Evolutionary conservation across 352 stramenopile genomes (phyloP).

Genomic region (Phytophthora agathidicida): DNA sequence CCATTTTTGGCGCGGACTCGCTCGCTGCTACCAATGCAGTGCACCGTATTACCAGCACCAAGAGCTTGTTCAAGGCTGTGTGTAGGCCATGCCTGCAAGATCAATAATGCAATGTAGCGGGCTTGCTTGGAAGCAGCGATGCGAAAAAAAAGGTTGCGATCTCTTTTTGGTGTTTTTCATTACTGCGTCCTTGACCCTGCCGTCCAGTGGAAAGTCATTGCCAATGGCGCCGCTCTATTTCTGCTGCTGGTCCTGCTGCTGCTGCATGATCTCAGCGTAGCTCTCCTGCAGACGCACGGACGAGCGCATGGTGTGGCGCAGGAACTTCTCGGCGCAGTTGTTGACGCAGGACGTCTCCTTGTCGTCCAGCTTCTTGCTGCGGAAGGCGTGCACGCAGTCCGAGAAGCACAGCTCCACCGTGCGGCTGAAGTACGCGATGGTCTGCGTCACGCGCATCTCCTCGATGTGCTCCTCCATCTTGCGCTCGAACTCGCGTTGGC

Average conservation of each 20-base stretch:
- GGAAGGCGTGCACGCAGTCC: constrained; percentile 91
- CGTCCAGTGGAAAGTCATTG: background rate
- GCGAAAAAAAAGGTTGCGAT: background rate
- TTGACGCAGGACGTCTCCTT: constrained; percentile 90
- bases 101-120: too few relatives aligned
- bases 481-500: constrained; percentile 87
- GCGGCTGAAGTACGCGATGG: constrained; percentile 90
- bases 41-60: too few relatives aligned
- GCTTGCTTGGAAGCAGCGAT: too few relatives aligned
- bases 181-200: constrained; percentile 1
- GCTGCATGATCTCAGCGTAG: constrained; percentile 88
- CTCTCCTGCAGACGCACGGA: constrained; percentile 89
- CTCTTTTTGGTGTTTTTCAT: constrained; percentile 16
- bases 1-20: too few relatives aligned
- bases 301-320: constrained; percentile 92
- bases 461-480: constrained; percentile 93
- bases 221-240: constrained; percentile 39
- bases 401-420: constrained; percentile 91
- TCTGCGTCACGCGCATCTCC: constrained; percentile 91
- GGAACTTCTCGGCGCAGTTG: constrained; percentile 91
- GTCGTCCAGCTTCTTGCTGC: constrained; percentile 92
- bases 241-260: constrained; percentile 78
- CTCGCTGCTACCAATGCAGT: too few relatives aligned
- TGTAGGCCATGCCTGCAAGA: background rate
- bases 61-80: too few relatives aligned